Evolutionary conservation across 1,284 basidiomycete species (phyloP).

Genomic region (Sporisorium sorghi): DNA sequence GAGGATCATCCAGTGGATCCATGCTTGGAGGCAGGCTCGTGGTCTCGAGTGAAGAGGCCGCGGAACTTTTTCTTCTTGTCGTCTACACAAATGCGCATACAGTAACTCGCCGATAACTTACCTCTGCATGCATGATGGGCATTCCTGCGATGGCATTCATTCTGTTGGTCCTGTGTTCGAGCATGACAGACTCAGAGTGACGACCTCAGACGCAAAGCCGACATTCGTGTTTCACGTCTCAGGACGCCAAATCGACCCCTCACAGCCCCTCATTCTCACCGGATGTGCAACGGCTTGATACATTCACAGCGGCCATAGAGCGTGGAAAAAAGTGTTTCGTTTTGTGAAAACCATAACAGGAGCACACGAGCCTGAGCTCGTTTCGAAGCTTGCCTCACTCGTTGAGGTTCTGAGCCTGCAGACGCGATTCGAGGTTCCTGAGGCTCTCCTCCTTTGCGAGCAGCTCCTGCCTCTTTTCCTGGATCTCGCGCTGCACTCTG

Average conservation of each 20-base stretch:
- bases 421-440: conserved; percentile 87
- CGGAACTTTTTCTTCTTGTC: too few relatives aligned
- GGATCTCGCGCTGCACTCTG: conserved; percentile 97
- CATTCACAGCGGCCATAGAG: conserved; percentile 3
- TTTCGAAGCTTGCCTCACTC: conserved; percentile 15
- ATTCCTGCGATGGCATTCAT: too few relatives aligned
- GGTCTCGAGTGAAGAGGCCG: conserved; percentile 46
- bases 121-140: too few relatives aligned
- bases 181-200: too few relatives aligned
- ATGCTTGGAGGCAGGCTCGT: conserved; percentile 78
- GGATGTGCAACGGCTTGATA: conserved; percentile 1
- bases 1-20: conserved; percentile 86
- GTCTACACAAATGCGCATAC: background rate
- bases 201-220: too few relatives aligned
- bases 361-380: background rate
- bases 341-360: conserved; percentile 1
- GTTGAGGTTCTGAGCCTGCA: conserved; percentile 74
- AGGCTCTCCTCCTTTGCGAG: conserved; percentile 71
- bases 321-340: background rate
- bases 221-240: too few relatives aligned
- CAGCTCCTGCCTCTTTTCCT: conserved; percentile 97
- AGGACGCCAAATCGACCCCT: too few relatives aligned
- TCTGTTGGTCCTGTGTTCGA: too few relatives aligned
- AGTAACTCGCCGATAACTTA: background rate
- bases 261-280: background rate